phyloP scores from a whole-genome alignment of 2,329 filamentous ascomycete species.

The Diaporthe ampelina region DNA sequence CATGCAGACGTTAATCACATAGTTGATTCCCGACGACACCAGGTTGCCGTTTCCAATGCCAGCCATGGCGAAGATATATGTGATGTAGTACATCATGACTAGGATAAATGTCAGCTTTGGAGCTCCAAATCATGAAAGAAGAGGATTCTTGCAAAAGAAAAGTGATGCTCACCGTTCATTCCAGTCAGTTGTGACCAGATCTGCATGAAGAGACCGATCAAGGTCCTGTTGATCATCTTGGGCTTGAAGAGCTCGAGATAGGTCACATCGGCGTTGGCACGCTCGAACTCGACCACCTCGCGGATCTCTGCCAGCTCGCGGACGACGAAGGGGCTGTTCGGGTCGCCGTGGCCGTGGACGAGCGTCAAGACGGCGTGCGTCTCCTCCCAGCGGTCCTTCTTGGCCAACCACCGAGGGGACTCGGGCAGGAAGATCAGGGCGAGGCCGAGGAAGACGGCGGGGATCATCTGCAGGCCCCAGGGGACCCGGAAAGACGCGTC shows the following conservation, averaged over 20 bases:
- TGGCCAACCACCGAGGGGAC: slow-evolving; percentile 66
- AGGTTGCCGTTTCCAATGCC: slow-evolving; percentile 73
- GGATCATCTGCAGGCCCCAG: slow-evolving; percentile 63
- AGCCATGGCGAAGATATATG: slow-evolving; percentile 80
- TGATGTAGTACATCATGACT: slow-evolving; percentile 79
- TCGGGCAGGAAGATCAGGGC: slow-evolving; percentile 61
- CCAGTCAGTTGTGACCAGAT: slow-evolving; percentile 80
- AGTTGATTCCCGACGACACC: slow-evolving; percentile 78
- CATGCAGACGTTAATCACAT: slow-evolving; percentile 85
- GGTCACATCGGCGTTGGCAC: slow-evolving; percentile 75
- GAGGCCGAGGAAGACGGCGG: slow-evolving; percentile 57
- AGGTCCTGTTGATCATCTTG: slow-evolving; percentile 79
- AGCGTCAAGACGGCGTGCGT: slow-evolving; percentile 62
- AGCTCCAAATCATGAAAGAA: too few relatives aligned
- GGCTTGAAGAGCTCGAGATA: slow-evolving; percentile 81
- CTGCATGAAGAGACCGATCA: slow-evolving; percentile 80
- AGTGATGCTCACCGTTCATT: too few relatives aligned
- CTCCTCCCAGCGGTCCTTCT: slow-evolving; percentile 62
- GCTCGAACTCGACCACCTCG: slow-evolving; percentile 81
- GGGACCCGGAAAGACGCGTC: slow-evolving; percentile 62
- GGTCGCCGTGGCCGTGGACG: slow-evolving; percentile 76
- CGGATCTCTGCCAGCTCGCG: slow-evolving; percentile 81
- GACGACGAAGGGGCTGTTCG: slow-evolving; percentile 73
- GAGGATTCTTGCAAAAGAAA: too few relatives aligned
- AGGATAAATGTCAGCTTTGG: slow-evolving; percentile 48